phyloP scores from a whole-genome alignment of 805 yeast genomes.

The Candida sonorensis region DNA sequence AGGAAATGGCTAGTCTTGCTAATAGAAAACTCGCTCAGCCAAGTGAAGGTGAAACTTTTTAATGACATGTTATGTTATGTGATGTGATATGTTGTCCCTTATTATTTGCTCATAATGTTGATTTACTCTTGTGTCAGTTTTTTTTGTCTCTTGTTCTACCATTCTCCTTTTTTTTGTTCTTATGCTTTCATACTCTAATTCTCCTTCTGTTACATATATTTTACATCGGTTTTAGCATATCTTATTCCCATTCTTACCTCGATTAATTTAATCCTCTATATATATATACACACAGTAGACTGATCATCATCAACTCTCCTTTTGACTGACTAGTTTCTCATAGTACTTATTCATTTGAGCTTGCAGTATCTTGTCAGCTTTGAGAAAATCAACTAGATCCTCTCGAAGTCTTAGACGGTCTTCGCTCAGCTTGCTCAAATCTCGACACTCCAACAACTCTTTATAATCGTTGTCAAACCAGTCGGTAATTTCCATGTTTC shows the following conservation, averaged over 20 bases:
- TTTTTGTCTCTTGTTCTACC: conserved; percentile 1
- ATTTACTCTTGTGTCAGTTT: too few species aligned
- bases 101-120: too few species aligned
- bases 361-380: conserved; percentile 26
- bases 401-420: conserved; percentile 4
- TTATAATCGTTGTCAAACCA: conserved; percentile 27
- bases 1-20: conserved; percentile 77
- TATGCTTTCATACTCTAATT: neutral
- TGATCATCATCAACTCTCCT: neutral
- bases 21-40: conserved; percentile 90
- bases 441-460: neutral
- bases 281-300: neutral
- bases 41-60: conserved; percentile 66
- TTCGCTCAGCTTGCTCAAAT: neutral
- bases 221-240: neutral
- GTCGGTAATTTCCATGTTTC: conserved; percentile 34
- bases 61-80: too few species aligned
- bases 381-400: conserved; percentile 22
- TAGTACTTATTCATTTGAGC: conserved; percentile 23
- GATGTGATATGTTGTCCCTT: too few species aligned
- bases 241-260: neutral
- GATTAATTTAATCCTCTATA: neutral
- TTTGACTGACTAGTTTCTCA: conserved; percentile 9
- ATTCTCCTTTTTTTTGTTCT: conserved; percentile 1
- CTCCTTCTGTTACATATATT: neutral